These are phyloP conservation scores for Cutaneotrichosporon mucoides DNA, from an alignment of 1,284 basidiomycete genomes.

Conservation along the genomic window DNA sequence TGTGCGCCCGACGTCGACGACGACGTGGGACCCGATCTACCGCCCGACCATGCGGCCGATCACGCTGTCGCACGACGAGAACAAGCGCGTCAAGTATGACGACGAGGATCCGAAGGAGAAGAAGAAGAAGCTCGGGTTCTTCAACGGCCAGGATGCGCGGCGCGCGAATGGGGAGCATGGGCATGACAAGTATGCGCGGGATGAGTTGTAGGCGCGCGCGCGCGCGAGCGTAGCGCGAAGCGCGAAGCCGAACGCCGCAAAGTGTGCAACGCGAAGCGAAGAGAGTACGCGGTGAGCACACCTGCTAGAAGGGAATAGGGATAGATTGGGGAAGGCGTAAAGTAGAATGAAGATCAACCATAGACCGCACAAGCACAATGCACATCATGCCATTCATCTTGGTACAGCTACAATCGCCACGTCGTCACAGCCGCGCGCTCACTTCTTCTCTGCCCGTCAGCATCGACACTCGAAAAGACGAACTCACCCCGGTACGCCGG, in stretches of 20 bases:
- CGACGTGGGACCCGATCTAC: conserved; percentile 42
- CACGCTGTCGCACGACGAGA: conserved; percentile 36
- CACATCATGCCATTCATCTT: no score
- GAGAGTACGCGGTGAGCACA: no score
- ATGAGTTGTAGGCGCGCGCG: not conserved
- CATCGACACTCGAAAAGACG: not conserved
- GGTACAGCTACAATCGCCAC: no score
- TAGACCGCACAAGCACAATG: no score
- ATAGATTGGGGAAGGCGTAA: no score
- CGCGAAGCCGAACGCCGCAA: no score
- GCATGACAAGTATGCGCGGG: conserved; percentile 11
- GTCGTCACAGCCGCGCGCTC: no score
- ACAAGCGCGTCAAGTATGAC: conserved; percentile 27
- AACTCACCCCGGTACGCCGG: conserved; percentile 16
- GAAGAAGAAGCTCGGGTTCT: conserved; percentile 38
- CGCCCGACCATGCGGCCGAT: conserved; percentile 45
- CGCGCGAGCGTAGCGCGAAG: no score
- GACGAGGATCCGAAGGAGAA: conserved; percentile 14
- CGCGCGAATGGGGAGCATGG: conserved; percentile 1
- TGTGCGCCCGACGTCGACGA: conserved; percentile 21
- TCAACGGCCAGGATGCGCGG: conserved; percentile 32
- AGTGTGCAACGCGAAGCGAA: no score
- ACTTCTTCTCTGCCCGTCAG: conserved; percentile 3
- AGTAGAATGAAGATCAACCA: no score
- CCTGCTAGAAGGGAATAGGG: no score